Percentiles rank a stretch among this genome's conserved stretches.
Conservation (phyloP, 2,329 filamentous ascomycete genomes). For the Neonectria faginata region DNA sequence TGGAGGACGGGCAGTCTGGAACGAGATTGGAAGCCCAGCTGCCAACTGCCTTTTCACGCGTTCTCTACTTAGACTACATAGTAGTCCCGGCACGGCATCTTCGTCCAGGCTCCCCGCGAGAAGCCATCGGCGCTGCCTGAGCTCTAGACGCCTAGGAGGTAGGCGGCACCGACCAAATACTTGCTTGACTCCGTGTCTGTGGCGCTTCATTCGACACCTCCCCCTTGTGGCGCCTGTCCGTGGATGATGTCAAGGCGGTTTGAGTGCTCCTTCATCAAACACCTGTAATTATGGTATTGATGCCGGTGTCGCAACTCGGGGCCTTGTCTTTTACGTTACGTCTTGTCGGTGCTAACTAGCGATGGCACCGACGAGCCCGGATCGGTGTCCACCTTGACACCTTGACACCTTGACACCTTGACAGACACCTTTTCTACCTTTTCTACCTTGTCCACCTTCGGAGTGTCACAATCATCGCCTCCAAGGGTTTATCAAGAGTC, state of each 20-base stretch:
- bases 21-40: conserved; percentile 31
- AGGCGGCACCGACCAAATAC: not conserved
- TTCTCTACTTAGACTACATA: not conserved
- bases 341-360: conserved; percentile 27
- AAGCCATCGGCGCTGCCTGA: not conserved
- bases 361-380: conserved; percentile 26
- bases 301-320: conserved; percentile 15
- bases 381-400: conserved; percentile 13
- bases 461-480: conserved; percentile 37
- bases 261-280: conserved; percentile 37
- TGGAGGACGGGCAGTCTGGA: conserved; percentile 30
- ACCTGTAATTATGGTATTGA: conserved; percentile 30
- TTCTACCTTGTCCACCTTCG: conserved; percentile 1
- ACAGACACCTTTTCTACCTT: conserved; percentile 7
- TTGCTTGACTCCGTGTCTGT: not conserved
- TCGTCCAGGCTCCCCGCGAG: conserved; percentile 17
- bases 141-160: not conserved
- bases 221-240: conserved; percentile 16
- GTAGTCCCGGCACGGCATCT: conserved; percentile 30
- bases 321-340: conserved; percentile 16
- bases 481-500: conserved; percentile 6
- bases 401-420: conserved; percentile 11
- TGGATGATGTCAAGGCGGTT: conserved; percentile 16
- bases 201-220: conserved; percentile 23
- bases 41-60: conserved; percentile 14